These are phyloP conservation scores for Penicillium freii DNA, from an alignment of 2,329 filamentous ascomycete genomes.

Conservation along the genomic window DNA sequence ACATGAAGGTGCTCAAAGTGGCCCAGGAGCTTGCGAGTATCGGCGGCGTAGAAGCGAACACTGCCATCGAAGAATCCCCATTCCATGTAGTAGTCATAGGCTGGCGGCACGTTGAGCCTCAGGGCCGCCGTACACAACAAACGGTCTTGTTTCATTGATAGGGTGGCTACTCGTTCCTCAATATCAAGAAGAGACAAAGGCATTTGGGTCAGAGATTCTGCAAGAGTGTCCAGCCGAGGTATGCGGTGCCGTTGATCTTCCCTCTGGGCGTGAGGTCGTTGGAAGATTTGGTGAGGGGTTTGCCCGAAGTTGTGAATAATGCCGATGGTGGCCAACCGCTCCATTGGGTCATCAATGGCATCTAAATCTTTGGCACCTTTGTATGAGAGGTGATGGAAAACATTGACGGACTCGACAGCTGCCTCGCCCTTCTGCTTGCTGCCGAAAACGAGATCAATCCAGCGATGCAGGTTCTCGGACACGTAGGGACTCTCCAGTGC, in stretches of 20 bases:
- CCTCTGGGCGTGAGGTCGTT: constrained; percentile 71
- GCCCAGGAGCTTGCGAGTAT: constrained; percentile 78
- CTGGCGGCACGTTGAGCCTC: constrained; percentile 79
- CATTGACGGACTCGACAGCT: constrained; percentile 85
- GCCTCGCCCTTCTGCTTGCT: constrained; percentile 91
- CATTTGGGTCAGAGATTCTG: constrained; percentile 72
- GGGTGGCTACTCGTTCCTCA: constrained; percentile 73
- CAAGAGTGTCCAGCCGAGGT: constrained; percentile 72
- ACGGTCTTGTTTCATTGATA: constrained; percentile 77
- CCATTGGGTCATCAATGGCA: constrained; percentile 81
- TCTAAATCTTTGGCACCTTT: constrained; percentile 91
- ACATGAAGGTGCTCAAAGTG: constrained; percentile 93
- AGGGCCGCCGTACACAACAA: constrained; percentile 81
- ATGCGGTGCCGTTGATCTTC: constrained; percentile 66
- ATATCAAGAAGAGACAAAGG: constrained; percentile 75
- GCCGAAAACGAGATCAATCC: constrained; percentile 96
- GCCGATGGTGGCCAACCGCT: constrained; percentile 82
- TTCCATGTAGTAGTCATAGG: constrained; percentile 86
- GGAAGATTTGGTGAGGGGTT: constrained; percentile 92
- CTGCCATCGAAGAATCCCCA: constrained; percentile 96
- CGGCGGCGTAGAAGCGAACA: constrained; percentile 83
- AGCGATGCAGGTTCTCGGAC: constrained; percentile 81
- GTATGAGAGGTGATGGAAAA: constrained; percentile 95
- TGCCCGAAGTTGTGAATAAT: constrained; percentile 99
- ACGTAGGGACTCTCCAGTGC: constrained; percentile 92